Base-by-base conservation (phyloP, 495 filamentous ascomycete species). In the Aspergillus sclerotiicarbonarius region DNA sequence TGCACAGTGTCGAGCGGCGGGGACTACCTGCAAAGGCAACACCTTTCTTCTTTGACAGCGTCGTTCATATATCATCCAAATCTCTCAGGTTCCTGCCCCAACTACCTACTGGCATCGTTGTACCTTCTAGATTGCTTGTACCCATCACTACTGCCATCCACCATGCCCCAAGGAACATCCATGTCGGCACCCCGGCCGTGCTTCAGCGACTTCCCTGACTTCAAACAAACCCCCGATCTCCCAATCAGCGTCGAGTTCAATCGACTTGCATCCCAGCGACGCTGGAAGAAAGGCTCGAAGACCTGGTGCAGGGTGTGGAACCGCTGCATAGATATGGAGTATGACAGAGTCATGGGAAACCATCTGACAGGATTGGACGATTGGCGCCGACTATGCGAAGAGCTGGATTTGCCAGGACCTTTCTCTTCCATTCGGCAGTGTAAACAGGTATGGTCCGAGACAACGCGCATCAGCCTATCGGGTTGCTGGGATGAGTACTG, bases 361-460 rank as follows among this genome's bases (percentile, higher is more conserved):
- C 57, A 51, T 7, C 47, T 64, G 0, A 18, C 44, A 16, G 53
- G 45, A 4, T 57, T 76, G 13, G 53, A 56, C 16, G 58, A 49
- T 0, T 73, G 68, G 71, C 67, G 70, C 29, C 31, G 43, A 1
- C 41, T 77, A 13, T 76, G 75, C 51, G 35, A 31, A 4, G 72
- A 79, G 32, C 41, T 81, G 4, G 64, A 64, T 0, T 30, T 80
- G 1, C 13, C 47, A 1, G 60, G 46, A 1, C 16, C 50, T 0
- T 57, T 67, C 9, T 53, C 64, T 4, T 76, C 75, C 0, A 71
- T 80, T 21, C 70, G 35, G 0, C 41, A 76, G 62, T 80, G 79
- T 56, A 73, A 70, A 19, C 75, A 72, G 64, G 79, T 79, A 59
- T 35, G 47, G 30, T 25, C 6, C 13, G 35, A 37, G 31, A n/a